A percentile compares a stretch with the other conserved stretches of the same genome.
Conservation (phyloP, 2,329 filamentous ascomycete species). For the Aspergillus sp. region DNA sequence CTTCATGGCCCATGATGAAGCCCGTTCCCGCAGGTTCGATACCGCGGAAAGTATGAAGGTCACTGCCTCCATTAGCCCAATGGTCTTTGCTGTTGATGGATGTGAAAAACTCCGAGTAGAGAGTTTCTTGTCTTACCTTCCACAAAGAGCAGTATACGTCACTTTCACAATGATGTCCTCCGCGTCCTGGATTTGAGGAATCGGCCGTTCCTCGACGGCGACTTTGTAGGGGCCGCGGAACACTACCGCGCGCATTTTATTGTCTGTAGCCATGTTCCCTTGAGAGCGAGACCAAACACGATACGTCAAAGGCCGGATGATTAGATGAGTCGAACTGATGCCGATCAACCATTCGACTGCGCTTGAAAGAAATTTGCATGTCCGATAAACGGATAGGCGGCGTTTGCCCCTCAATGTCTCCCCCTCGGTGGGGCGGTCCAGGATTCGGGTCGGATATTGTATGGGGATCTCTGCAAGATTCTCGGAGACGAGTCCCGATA, state of each 20-base stretch:
- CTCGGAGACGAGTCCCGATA: too few species aligned
- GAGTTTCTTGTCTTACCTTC: constrained; percentile 62
- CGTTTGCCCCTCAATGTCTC: background rate
- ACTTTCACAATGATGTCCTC: constrained; percentile 82
- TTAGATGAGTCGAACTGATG: background rate
- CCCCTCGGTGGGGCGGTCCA: background rate
- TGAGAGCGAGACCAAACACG: background rate
- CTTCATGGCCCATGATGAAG: constrained; percentile 76
- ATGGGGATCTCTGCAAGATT: background rate
- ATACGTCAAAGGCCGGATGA: background rate
- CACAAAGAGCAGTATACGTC: constrained; percentile 78
- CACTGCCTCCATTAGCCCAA: constrained; percentile 48
- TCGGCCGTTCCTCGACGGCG: constrained; percentile 73
- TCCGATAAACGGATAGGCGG: background rate
- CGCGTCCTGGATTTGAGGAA: constrained; percentile 69
- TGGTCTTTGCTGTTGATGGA: background rate
- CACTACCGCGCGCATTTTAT: constrained; percentile 82
- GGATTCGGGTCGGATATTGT: background rate
- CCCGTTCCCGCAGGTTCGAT: constrained; percentile 67
- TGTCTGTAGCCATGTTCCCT: constrained; percentile 27
- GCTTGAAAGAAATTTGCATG: background rate
- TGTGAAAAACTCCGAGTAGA: background rate
- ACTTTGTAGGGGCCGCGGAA: constrained; percentile 78
- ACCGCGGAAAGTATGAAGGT: constrained; percentile 83
- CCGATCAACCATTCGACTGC: too few species aligned